phyloP scores from a whole-genome alignment of 345 rosid genomes.

The Acer campestre region DNA sequence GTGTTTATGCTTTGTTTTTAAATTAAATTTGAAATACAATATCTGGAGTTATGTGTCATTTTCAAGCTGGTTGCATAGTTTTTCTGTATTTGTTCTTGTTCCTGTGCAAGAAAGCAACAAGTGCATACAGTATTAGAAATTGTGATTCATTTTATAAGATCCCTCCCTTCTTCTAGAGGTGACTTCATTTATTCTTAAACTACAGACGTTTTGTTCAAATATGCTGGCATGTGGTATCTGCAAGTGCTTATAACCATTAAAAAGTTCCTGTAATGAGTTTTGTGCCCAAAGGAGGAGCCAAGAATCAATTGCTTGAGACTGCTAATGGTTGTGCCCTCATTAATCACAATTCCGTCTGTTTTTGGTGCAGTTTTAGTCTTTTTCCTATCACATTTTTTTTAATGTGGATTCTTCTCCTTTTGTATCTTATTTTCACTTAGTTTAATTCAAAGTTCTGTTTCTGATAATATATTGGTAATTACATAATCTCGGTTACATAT shows the following conservation, averaged over 20 bases:
- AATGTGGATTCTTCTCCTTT: not conserved
- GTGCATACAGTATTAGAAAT: not conserved
- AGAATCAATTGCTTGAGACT: not conserved
- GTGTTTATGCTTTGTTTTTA: not conserved
- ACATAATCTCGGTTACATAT: not conserved
- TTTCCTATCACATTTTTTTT: not conserved
- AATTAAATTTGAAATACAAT: not conserved
- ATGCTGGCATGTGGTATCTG: not conserved
- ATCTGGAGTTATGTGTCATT: not conserved
- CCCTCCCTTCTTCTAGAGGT: not conserved
- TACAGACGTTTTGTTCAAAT: not conserved
- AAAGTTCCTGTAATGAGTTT: constrained; percentile 8
- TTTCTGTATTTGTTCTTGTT: not conserved
- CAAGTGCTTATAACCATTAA: not conserved
- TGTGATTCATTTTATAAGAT: not conserved
- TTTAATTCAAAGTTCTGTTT: not conserved
- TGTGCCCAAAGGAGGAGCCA: not conserved
- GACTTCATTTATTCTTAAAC: not conserved
- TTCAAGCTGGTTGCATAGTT: not conserved
- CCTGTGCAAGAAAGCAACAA: not conserved
- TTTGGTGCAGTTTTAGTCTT: not conserved
- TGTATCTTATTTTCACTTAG: not conserved
- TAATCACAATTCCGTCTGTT: not conserved
- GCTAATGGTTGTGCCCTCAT: constrained; percentile 3
- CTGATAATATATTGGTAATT: not conserved